phyloP scores from a whole-genome alignment of 345 rosid genomes.

The Cochlearia excelsa region DNA sequence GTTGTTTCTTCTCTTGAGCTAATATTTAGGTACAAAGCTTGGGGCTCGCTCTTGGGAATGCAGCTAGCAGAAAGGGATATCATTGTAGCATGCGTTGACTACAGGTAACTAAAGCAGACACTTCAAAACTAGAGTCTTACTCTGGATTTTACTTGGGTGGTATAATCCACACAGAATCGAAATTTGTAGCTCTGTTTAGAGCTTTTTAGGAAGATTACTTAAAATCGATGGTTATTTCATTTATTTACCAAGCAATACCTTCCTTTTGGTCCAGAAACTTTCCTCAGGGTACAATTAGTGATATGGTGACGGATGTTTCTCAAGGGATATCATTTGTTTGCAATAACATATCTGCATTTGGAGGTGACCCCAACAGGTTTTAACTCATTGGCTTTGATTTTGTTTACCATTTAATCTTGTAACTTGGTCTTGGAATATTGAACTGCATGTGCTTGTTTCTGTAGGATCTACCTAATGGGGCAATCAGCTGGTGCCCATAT shows the following conservation, averaged over 20 bases:
- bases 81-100: constrained; percentile 92
- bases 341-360: constrained; percentile 68
- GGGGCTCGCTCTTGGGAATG: constrained; percentile 93
- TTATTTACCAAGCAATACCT: constrained; percentile 11
- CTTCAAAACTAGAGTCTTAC: background rate
- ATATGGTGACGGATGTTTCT: constrained; percentile 83
- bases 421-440: constrained; percentile 17
- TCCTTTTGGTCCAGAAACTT: constrained; percentile 58
- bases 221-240: background rate
- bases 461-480: constrained; percentile 91
- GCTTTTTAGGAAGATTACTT: background rate
- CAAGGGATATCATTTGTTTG: constrained; percentile 90
- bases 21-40: constrained; percentile 76
- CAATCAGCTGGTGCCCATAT: constrained; percentile 99
- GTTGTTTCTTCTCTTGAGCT: constrained; percentile 12
- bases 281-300: constrained; percentile 93
- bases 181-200: constrained; percentile 7
- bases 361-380: constrained; percentile 93
- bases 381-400: constrained; percentile 23
- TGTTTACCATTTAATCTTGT: constrained; percentile 6
- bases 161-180: background rate
- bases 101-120: constrained; percentile 57
- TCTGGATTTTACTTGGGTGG: constrained; percentile 9
- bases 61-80: constrained; percentile 93
- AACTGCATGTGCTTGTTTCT: constrained; percentile 23